A percentile compares a stretch with the other conserved stretches of the same genome.
These are phyloP conservation scores for Tubosaeta brunneosetosa DNA, from an alignment of 768 basidiomycete genomes.

Conservation along the genomic window DNA sequence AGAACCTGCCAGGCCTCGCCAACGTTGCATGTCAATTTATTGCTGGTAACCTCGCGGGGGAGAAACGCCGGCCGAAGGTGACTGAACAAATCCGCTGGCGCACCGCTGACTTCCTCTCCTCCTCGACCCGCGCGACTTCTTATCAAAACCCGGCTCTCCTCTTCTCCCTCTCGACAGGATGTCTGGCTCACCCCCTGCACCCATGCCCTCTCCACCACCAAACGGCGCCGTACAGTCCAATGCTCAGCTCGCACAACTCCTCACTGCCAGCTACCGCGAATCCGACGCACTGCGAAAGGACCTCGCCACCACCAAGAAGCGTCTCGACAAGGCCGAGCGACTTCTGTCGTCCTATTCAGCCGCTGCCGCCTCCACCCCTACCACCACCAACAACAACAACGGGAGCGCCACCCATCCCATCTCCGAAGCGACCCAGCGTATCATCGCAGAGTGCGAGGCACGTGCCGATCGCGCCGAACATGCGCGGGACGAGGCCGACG, in stretches of 20 bases:
- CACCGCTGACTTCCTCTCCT: constrained; percentile 9
- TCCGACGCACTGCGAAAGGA: constrained; percentile 48
- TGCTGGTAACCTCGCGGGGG: constrained; percentile 18
- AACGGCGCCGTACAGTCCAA: constrained; percentile 32
- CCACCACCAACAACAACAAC: no score
- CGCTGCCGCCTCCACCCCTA: constrained; percentile 6
- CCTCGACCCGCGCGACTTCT: not conserved
- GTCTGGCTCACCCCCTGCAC: constrained; percentile 18
- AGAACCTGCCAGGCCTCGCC: constrained; percentile 24
- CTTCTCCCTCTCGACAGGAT: not conserved
- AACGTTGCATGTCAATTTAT: constrained; percentile 25
- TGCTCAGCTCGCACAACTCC: constrained; percentile 54
- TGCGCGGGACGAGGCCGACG: constrained; percentile 53
- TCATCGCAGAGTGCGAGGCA: constrained; percentile 44
- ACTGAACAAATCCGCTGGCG: constrained; percentile 13
- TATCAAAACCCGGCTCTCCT: constrained; percentile 11
- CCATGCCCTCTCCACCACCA: constrained; percentile 17
- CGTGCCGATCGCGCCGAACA: constrained; percentile 48
- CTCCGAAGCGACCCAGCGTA: constrained; percentile 33
- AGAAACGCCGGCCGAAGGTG: constrained; percentile 24
- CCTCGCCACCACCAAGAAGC: constrained; percentile 36
- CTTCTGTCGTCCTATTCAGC: constrained; percentile 30
- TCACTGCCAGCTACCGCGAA: constrained; percentile 51
- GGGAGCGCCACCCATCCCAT: not conserved
- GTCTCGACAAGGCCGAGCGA: constrained; percentile 54